Conservation (phyloP, 208 protist species). For the Trypanosoma cruzi region DNA sequence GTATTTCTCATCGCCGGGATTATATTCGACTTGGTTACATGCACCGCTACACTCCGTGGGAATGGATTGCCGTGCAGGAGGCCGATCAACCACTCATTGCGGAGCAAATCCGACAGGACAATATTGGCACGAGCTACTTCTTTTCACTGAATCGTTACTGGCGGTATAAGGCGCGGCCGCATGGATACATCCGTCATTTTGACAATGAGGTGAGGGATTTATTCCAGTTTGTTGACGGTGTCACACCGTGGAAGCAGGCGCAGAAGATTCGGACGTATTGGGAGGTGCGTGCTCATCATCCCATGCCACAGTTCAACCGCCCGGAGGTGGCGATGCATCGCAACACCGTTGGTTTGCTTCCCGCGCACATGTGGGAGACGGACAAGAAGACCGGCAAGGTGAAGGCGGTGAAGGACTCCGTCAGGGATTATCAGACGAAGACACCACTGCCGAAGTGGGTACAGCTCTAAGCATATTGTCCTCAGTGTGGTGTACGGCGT, state of each 20-base stretch:
- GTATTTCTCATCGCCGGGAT: slow-evolving; percentile 83
- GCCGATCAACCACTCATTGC: slow-evolving; percentile 87
- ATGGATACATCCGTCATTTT: slow-evolving; percentile 90
- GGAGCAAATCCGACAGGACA: slow-evolving; percentile 80
- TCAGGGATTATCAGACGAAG: slow-evolving; percentile 91
- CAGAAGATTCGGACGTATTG: slow-evolving; percentile 92
- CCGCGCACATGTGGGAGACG: slow-evolving; percentile 85
- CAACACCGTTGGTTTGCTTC: slow-evolving; percentile 80
- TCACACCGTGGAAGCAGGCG: slow-evolving; percentile 90
- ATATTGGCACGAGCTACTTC: slow-evolving; percentile 79
- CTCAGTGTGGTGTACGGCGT: neutral
- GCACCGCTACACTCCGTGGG: slow-evolving; percentile 89
- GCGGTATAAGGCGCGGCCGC: slow-evolving; percentile 88
- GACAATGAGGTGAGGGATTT: slow-evolving; percentile 90
- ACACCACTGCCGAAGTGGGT: slow-evolving; percentile 84
- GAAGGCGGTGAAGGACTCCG: slow-evolving; percentile 89
- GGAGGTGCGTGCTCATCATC: slow-evolving; percentile 89
- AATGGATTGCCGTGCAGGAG: slow-evolving; percentile 91
- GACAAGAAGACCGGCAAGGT: slow-evolving; percentile 94
- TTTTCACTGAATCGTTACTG: slow-evolving; percentile 87
- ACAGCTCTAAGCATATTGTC: slow-evolving; percentile 54
- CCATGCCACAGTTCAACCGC: slow-evolving; percentile 90
- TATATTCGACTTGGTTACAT: slow-evolving; percentile 89
- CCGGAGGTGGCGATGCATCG: slow-evolving; percentile 91
- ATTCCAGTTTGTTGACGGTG: slow-evolving; percentile 87